Evolutionary conservation across 2,329 filamentous ascomycete species (phyloP).

Genomic region (Aspergillus hortae): DNA sequence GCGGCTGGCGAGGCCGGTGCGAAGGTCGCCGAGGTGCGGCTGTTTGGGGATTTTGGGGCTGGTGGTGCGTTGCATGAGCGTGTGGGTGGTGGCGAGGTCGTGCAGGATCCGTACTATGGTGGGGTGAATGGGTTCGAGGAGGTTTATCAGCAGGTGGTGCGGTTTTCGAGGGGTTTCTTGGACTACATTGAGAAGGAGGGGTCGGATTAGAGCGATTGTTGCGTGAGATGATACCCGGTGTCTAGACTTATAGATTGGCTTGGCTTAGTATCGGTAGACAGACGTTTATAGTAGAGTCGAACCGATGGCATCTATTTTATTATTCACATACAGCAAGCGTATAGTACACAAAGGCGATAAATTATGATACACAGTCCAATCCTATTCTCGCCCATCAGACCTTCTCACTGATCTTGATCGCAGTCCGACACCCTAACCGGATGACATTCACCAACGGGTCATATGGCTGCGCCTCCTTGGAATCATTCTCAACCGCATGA

Average conservation of each 20-base stretch:
- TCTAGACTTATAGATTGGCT: constrained; percentile 3
- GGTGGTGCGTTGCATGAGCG: constrained; percentile 41
- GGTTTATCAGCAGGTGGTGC: constrained; percentile 78
- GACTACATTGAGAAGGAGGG: constrained; percentile 48
- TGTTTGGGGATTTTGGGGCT: constrained; percentile 81
- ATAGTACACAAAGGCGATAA: too few species aligned
- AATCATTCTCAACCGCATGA: constrained; percentile 89
- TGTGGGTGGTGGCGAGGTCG: constrained; percentile 58
- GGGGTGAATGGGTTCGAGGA: constrained; percentile 73
- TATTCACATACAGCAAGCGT: too few species aligned
- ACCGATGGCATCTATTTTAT: too few species aligned
- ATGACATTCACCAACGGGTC: constrained; percentile 85
- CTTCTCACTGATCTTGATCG: constrained; percentile 76
- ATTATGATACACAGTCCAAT: too few species aligned
- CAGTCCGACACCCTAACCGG: constrained; percentile 81
- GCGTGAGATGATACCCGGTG: constrained; percentile 18
- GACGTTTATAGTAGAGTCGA: too few species aligned
- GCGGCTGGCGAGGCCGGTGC: constrained; percentile 27
- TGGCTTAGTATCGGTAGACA: not conserved
- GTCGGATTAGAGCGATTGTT: not conserved
- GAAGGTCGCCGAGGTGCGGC: constrained; percentile 57
- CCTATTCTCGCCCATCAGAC: constrained; percentile 28
- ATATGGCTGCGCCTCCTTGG: constrained; percentile 84
- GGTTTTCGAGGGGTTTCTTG: constrained; percentile 76
- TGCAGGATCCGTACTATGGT: constrained; percentile 93